Percentiles rank a stretch among this genome's conserved stretches.
Evolutionary conservation across 768 basidiomycete genomes (phyloP).

Genomic region (Postia placenta): DNA sequence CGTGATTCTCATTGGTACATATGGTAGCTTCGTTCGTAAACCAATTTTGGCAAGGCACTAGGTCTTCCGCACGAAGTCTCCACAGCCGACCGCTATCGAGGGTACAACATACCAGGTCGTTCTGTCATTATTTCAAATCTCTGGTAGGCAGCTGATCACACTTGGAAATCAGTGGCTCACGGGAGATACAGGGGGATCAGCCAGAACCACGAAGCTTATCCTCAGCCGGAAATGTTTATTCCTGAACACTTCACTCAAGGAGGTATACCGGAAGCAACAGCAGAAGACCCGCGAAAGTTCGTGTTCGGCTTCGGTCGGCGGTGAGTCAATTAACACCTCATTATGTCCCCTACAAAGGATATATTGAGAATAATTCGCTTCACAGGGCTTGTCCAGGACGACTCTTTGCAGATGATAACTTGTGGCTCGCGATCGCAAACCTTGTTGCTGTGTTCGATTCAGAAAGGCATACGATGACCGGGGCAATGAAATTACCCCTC

Average conservation of each 20-base stretch:
- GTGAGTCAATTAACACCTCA: too few species aligned
- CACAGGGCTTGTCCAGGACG: conserved; percentile 47
- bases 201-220: not conserved
- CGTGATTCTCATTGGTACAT: too few species aligned
- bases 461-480: conserved; percentile 32
- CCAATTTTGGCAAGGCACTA: too few species aligned
- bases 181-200: conserved; percentile 1
- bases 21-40: too few species aligned
- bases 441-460: conserved; percentile 42
- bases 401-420: conserved; percentile 40
- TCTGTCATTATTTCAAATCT: not conserved
- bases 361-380: not conserved
- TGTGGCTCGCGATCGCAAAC: conserved; percentile 40
- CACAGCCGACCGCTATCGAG: not conserved
- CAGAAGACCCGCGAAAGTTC: conserved; percentile 34
- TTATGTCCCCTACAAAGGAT: too few species aligned
- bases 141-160: not conserved
- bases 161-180: not conserved
- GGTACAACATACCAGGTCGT: not conserved
- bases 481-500: conserved; percentile 32
- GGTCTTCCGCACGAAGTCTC: not conserved
- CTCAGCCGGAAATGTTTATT: not conserved
- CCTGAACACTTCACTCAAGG: not conserved
- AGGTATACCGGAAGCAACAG: not conserved
- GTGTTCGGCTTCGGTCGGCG: conserved; percentile 52